Percentiles rank a stretch among this genome's conserved stretches.
phyloP scores from a whole-genome alignment of 169 alveolate species.

The Eimeria mitis region DNA sequence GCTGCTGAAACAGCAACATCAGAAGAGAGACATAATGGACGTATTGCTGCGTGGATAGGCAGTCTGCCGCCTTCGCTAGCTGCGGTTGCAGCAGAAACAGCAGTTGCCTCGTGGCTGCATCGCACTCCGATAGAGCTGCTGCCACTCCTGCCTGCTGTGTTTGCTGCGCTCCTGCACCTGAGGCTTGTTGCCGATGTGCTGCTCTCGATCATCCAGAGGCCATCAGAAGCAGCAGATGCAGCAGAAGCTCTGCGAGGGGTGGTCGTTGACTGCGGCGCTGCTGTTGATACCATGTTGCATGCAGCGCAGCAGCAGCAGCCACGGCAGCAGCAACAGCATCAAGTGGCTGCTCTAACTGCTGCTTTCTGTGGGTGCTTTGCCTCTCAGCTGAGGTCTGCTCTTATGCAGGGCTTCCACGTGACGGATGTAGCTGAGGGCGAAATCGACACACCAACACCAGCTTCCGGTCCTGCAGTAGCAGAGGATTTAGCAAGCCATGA shows the following conservation, averaged over 20 bases:
- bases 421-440: conserved; percentile 5
- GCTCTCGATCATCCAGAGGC: neutral
- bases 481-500: neutral
- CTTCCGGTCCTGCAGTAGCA: neutral
- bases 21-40: neutral
- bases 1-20: conserved; percentile 6
- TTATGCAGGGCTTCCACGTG: conserved; percentile 27
- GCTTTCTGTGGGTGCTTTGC: conserved; percentile 68
- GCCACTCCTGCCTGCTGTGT: conserved; percentile 67
- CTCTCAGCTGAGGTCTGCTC: conserved; percentile 38
- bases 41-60: conserved; percentile 19
- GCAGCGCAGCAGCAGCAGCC: conserved; percentile 60
- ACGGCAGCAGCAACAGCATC: conserved; percentile 41
- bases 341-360: conserved; percentile 66
- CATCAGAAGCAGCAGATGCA: conserved; percentile 53
- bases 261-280: conserved; percentile 45
- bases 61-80: conserved; percentile 57
- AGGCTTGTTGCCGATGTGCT: conserved; percentile 61
- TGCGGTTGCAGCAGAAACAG: conserved; percentile 53
- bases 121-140: conserved; percentile 30
- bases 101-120: conserved; percentile 35
- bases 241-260: conserved; percentile 57
- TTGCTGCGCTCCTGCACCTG: conserved; percentile 69
- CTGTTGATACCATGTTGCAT: conserved; percentile 40
- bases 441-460: conserved; percentile 13